Evolutionary conservation across 1,139 yeast genomes (phyloP), one percentile per base, ranked within the genome.

Genomic region (Geotrichum candidum): DNA sequence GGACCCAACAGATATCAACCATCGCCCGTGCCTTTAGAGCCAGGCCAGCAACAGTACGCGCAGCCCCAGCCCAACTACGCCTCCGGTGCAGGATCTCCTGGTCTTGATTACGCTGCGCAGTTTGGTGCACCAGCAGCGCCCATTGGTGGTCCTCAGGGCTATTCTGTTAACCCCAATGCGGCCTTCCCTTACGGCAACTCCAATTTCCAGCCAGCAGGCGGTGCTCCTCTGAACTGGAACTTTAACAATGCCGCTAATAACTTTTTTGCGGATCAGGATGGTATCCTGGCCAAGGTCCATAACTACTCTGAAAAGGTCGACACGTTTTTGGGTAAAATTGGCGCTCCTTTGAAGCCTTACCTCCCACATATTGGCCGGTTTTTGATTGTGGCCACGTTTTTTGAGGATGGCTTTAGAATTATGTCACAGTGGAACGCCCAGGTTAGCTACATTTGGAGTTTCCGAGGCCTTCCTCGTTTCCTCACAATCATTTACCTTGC

Each of bases 351-450:
- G 59, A 74, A 75, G 70, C 80, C 80, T 29, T 74, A 73, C 64
- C 70, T 78, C 61, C 98, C 98, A 11, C 86, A 87, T 27, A 83
- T 94, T 68, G 98, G 97, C 33, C 82, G 99, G 63, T 86, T 90
- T 65, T 83, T 92, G 69, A 91, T 94, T 68, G 97, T 94, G 64
- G 97, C 96, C 61, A 94, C 99, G 0, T 94, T 92, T 73, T 84
- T 86, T 69, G 99, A 94, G 75, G 99, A 94, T 72, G 85, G 97
- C 1, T 74, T 87, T 63, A 82, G 99, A 74, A 90, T 94, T 70
- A 72, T 86, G 63, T 79, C 91, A 15, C 98, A 92, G 76, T 94
- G 98, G 98, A 76, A 82, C 41, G 96, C 90, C 70, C 99, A 94
- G 75, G 90, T 90, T 35, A 87, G 85, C 73, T 94, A 88, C 74